Base-by-base conservation (phyloP, 78 protist species). In the Cavenderia fasciculata region DNA sequence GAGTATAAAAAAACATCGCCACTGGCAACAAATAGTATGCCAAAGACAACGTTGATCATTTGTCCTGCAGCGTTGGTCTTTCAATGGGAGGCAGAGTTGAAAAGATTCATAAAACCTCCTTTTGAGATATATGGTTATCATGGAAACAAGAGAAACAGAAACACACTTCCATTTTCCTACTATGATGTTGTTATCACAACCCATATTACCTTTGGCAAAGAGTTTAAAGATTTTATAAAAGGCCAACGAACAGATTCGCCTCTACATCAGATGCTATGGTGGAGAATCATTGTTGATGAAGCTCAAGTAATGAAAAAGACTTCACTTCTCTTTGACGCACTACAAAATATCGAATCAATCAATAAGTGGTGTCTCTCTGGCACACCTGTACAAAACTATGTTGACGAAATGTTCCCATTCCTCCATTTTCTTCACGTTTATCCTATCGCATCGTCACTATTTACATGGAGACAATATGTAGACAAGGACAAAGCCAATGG, bases 351-450 rank as follows among this genome's bases (percentile, higher is more conserved):
- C 10, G 61, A 56, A 18, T 25, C 79, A 12, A 23, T 82, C 40
- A 62, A 68, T 56, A 47, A 54, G 23, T 96, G 98, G 98, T 63
- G 87, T 43, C 61, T 96, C 34, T 43, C 94, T 4, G 98, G 98
- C 19, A 96, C 98, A 3, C 97, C 97, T 2, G 73, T 93, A 18
- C 95, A 90, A 59, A 95, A 95, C 69, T 54, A 88, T 52, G 27
- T 93, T 1, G 94, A 82, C 4, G 97, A 95, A 21, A 75, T 95
- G 74, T 89, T 51, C 40, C 74, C 94, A n/a, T 51, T 89, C 21
- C 16, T 95, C 29, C 52, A 87, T 21, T 85, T 76, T 46, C 65
- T 92, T 0, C 68, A 61, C 8, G 61, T 69, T 8, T 43, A 25
- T 31, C 87, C 85, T 40, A 56, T 82, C 4, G 90, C 90, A 4